Conservation (phyloP, 2,329 filamentous ascomycete genomes). For the Elsinoe fawcettii region DNA sequence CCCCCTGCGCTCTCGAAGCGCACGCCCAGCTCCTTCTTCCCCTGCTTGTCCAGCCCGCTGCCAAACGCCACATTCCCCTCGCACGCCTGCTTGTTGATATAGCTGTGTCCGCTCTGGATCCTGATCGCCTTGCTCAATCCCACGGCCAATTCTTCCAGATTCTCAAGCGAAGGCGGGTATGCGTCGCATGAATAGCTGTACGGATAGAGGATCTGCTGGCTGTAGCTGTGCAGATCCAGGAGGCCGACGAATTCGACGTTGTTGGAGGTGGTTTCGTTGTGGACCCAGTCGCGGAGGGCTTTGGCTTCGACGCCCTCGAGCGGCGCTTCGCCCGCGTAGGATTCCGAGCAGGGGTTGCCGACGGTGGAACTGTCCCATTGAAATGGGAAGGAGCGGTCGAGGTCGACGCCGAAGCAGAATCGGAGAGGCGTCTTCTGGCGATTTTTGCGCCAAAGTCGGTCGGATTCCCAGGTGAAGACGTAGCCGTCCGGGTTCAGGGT, state of each 20-base stretch:
- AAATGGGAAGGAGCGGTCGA: constrained; percentile 80
- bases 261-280: constrained; percentile 63
- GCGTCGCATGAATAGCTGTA: constrained; percentile 77
- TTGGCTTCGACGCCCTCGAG: constrained; percentile 78
- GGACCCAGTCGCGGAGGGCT: constrained; percentile 71
- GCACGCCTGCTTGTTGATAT: constrained; percentile 70
- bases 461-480: constrained; percentile 83
- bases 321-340: constrained; percentile 72
- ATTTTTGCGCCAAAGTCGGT: constrained; percentile 93
- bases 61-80: constrained; percentile 58
- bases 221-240: constrained; percentile 88
- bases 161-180: constrained; percentile 78
- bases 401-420: constrained; percentile 80
- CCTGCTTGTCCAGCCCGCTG: constrained; percentile 24
- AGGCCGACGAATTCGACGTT: constrained; percentile 74
- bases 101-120: constrained; percentile 50
- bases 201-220: constrained; percentile 87
- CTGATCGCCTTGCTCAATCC: constrained; percentile 86
- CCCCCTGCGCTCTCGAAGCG: constrained; percentile 71
- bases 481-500: constrained; percentile 91
- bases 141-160: constrained; percentile 79
- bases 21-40: constrained; percentile 34
- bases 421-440: constrained; percentile 71
- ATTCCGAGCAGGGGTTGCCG: constrained; percentile 83
- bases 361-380: constrained; percentile 64